A percentile compares a stretch with the other conserved stretches of the same genome.
These are phyloP conservation scores for Dendrothele bispora DNA, from an alignment of 768 basidiomycete species.

Conservation along the genomic window DNA sequence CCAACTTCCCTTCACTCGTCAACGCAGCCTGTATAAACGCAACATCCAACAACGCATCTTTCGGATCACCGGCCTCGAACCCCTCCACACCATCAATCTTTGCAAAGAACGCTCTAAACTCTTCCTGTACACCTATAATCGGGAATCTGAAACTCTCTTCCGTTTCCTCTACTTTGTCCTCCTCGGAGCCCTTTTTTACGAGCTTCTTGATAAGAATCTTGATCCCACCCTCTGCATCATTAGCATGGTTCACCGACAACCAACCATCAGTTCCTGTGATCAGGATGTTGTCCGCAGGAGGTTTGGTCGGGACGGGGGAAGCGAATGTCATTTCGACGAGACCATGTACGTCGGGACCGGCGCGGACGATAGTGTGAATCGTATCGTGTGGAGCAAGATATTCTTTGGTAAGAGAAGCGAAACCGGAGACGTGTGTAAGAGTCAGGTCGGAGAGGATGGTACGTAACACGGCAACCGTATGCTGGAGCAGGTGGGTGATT, in stretches of 20 bases:
- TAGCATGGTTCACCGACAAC: slow-evolving; percentile 43
- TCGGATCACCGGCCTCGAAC: slow-evolving; percentile 55
- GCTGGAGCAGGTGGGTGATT: slow-evolving; percentile 43
- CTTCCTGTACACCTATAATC: slow-evolving; percentile 52
- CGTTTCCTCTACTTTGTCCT: slow-evolving; percentile 36
- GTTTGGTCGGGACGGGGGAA: slow-evolving; percentile 44
- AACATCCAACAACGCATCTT: slow-evolving; percentile 68
- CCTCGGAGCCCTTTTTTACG: slow-evolving; percentile 41
- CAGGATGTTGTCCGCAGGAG: slow-evolving; percentile 39
- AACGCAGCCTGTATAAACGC: slow-evolving; percentile 79
- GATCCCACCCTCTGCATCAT: slow-evolving; percentile 30
- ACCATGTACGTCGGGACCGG: slow-evolving; percentile 54
- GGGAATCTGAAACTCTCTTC: slow-evolving; percentile 49
- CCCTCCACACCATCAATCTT: slow-evolving; percentile 46
- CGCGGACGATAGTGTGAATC: slow-evolving; percentile 55
- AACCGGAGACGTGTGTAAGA: slow-evolving; percentile 57
- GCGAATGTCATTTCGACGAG: slow-evolving; percentile 65
- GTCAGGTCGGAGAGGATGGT: slow-evolving; percentile 54
- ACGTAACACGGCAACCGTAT: slow-evolving; percentile 65
- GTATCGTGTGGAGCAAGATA: slow-evolving; percentile 82
- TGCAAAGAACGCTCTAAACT: slow-evolving; percentile 54
- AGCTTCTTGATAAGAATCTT: slow-evolving; percentile 29
- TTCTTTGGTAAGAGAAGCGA: slow-evolving; percentile 67
- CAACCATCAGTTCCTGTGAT: slow-evolving; percentile 67
- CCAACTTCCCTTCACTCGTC: slow-evolving; percentile 58